phyloP scores from a whole-genome alignment of 1,284 basidiomycete genomes.

The Tylopilus sp. region DNA sequence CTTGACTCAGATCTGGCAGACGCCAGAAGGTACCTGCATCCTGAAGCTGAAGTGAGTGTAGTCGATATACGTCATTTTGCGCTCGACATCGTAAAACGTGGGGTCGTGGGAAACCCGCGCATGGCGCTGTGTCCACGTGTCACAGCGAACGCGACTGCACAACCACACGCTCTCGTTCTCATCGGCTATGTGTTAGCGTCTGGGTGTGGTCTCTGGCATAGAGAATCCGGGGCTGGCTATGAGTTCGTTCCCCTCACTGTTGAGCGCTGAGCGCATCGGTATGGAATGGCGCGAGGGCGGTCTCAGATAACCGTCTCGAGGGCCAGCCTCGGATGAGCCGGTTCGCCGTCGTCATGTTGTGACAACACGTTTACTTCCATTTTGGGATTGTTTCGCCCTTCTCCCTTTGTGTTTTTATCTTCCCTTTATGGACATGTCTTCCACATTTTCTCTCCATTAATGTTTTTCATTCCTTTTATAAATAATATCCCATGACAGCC shows the following conservation, averaged over 20 bases:
- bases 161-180: constrained; percentile 5
- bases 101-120: constrained; percentile 41
- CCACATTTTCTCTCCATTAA: constrained; percentile 4
- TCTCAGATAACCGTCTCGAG: constrained; percentile 26
- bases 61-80: constrained; percentile 31
- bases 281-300: constrained; percentile 10
- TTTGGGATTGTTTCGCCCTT: constrained; percentile 2
- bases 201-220: background rate
- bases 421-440: constrained; percentile 18
- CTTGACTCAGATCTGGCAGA: constrained; percentile 11
- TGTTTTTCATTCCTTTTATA: constrained; percentile 15
- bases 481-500: constrained; percentile 8
- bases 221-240: constrained; percentile 8
- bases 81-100: constrained; percentile 55
- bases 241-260: constrained; percentile 12
- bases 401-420: constrained; percentile 5
- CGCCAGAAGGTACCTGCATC: constrained; percentile 1
- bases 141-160: background rate
- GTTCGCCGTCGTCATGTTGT: constrained; percentile 19
- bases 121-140: constrained; percentile 22
- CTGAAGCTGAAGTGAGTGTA: constrained; percentile 21
- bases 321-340: constrained; percentile 30
- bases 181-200: background rate
- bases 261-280: constrained; percentile 9
- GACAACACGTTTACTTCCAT: constrained; percentile 13